These are phyloP conservation scores for Melanogaster broomeanus DNA, from an alignment of 768 basidiomycete species.

Conservation along the genomic window DNA sequence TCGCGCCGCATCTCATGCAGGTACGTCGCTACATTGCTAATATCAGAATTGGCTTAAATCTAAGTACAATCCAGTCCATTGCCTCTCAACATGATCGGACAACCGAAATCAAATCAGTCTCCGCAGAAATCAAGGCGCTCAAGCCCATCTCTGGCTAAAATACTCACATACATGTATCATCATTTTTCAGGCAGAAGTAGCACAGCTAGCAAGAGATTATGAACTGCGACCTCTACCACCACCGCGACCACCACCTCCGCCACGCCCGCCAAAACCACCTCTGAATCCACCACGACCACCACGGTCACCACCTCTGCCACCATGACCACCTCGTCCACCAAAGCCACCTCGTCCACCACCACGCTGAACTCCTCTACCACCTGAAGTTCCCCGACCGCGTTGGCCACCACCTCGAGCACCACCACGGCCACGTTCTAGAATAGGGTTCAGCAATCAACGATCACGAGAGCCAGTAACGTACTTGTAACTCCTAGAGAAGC, in stretches of 20 bases:
- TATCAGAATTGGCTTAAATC: neutral
- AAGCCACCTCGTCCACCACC: slow-evolving; percentile 41
- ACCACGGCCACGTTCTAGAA: slow-evolving; percentile 49
- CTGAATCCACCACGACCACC: slow-evolving; percentile 50
- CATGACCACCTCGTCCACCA: slow-evolving; percentile 36
- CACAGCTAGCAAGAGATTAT: slow-evolving; percentile 24
- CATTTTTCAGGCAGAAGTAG: neutral
- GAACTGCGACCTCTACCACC: slow-evolving; percentile 52
- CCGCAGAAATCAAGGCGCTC: slow-evolving; percentile 51
- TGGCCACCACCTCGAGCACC: slow-evolving; percentile 20
- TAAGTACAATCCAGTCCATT: slow-evolving; percentile 38
- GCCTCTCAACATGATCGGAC: slow-evolving; percentile 53
- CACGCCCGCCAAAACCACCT: slow-evolving; percentile 47
- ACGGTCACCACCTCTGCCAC: slow-evolving; percentile 39
- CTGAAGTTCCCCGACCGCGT: slow-evolving; percentile 27
- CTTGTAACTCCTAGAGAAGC: slow-evolving; percentile 30
- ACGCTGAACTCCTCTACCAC: slow-evolving; percentile 36
- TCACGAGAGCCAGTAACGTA: slow-evolving; percentile 5
- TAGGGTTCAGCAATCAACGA: slow-evolving; percentile 31
- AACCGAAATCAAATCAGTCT: slow-evolving; percentile 44
- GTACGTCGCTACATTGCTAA: slow-evolving; percentile 31
- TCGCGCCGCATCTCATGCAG: slow-evolving; percentile 53
- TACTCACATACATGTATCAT: neutral
- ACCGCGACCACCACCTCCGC: slow-evolving; percentile 44
- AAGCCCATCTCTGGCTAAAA: slow-evolving; percentile 26